Percentiles rank a stretch among this genome's conserved stretches.
Evolutionary conservation across 768 basidiomycete species (phyloP).

Genomic region (Kwoniella botswanensis): DNA sequence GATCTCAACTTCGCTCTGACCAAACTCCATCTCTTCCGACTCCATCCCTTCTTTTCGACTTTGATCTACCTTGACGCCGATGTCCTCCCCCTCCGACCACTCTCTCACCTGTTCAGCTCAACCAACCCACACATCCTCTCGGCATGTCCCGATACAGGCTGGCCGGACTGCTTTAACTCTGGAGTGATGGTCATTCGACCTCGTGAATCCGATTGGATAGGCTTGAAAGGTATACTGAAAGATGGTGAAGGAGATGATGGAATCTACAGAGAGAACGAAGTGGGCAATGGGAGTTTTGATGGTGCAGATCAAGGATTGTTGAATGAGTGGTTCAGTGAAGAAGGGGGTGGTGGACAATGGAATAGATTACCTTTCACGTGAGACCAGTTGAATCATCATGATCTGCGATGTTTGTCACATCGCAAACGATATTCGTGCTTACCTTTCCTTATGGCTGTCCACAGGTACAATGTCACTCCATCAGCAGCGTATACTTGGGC

Average conservation of each 20-base stretch:
- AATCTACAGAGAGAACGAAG: slow-evolving; percentile 24
- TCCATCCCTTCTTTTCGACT: slow-evolving; percentile 59
- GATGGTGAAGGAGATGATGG: slow-evolving; percentile 57
- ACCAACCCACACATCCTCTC: slow-evolving; percentile 72
- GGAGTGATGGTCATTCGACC: slow-evolving; percentile 79
- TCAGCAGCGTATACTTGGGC: slow-evolving; percentile 98
- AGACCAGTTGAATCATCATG: slow-evolving; percentile 23
- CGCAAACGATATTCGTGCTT: background rate
- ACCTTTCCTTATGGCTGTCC: background rate
- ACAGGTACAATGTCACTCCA: slow-evolving; percentile 90
- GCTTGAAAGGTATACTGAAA: slow-evolving; percentile 72
- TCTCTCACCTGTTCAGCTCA: slow-evolving; percentile 88
- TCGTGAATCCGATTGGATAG: slow-evolving; percentile 76
- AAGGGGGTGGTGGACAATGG: slow-evolving; percentile 79
- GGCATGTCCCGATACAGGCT: slow-evolving; percentile 94
- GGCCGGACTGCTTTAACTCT: slow-evolving; percentile 99
- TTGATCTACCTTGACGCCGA: slow-evolving; percentile 61
- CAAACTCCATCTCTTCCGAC: slow-evolving; percentile 93
- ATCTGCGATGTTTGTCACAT: background rate
- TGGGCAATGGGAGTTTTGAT: slow-evolving; percentile 82
- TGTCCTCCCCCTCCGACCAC: slow-evolving; percentile 62
- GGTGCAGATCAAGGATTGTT: slow-evolving; percentile 98
- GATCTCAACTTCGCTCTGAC: slow-evolving; percentile 93
- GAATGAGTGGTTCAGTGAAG: slow-evolving; percentile 72
- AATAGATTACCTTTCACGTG: slow-evolving; percentile 87